These are phyloP conservation scores for Rutstroemia sp. DNA, from an alignment of 2,329 filamentous ascomycete genomes.

Conservation along the genomic window DNA sequence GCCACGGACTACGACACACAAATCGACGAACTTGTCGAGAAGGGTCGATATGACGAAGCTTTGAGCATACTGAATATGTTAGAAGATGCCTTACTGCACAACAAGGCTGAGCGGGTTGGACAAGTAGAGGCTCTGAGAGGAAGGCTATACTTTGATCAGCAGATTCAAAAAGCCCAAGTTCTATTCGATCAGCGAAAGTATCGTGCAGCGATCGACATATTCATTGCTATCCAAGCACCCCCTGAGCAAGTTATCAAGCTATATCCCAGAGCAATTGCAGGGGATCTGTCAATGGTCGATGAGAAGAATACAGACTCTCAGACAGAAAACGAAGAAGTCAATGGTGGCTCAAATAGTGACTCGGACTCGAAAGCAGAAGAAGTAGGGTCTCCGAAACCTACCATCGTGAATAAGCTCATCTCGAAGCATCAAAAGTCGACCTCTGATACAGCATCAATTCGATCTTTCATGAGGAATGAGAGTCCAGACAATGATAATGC, in stretches of 20 bases:
- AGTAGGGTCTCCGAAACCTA: slow-evolving; percentile 26
- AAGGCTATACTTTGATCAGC: slow-evolving; percentile 71
- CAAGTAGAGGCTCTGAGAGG: slow-evolving; percentile 91
- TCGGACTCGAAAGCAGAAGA: slow-evolving; percentile 25
- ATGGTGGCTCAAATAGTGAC: slow-evolving; percentile 35
- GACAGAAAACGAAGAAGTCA: slow-evolving; percentile 32
- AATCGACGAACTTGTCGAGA: slow-evolving; percentile 70
- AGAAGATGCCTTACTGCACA: slow-evolving; percentile 79
- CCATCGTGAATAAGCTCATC: slow-evolving; percentile 35
- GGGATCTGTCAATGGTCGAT: slow-evolving; percentile 61
- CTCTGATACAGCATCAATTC: slow-evolving; percentile 49
- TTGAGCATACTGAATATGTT: slow-evolving; percentile 84
- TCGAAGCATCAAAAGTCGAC: slow-evolving; percentile 28
- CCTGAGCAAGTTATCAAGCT: slow-evolving; percentile 81
- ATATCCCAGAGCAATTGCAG: slow-evolving; percentile 78
- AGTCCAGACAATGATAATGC: slow-evolving; percentile 46
- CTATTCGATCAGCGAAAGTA: slow-evolving; percentile 81
- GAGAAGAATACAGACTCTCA: slow-evolving; percentile 38
- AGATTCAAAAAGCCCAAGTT: slow-evolving; percentile 67
- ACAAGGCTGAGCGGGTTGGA: slow-evolving; percentile 74
- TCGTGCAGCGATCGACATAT: slow-evolving; percentile 78
- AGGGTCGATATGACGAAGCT: slow-evolving; percentile 76
- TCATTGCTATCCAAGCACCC: slow-evolving; percentile 75
- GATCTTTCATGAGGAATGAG: slow-evolving; percentile 47
- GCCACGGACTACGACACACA: slow-evolving; percentile 87